phyloP scores from a whole-genome alignment of 2,329 filamentous ascomycete species.

The Aspergillus ruber region DNA sequence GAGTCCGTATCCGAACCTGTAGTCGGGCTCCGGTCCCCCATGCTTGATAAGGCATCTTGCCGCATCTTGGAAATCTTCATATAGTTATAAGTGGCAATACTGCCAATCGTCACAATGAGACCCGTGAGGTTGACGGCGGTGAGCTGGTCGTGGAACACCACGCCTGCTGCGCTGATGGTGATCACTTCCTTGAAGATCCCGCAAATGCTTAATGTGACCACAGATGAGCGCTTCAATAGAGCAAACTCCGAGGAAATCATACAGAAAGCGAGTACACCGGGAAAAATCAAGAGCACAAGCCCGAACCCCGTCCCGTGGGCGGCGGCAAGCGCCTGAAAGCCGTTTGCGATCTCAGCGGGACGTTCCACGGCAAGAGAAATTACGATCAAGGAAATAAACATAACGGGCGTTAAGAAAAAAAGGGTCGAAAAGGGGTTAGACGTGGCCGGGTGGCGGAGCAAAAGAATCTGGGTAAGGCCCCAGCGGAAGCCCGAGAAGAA shows the following conservation, averaged over 20 bases:
- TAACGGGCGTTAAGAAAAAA: slow-evolving; percentile 94
- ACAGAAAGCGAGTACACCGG: slow-evolving; percentile 82
- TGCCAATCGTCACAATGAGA: slow-evolving; percentile 77
- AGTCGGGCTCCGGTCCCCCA: slow-evolving; percentile 19
- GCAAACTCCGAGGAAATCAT: slow-evolving; percentile 98
- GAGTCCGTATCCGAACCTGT: slow-evolving; percentile 23
- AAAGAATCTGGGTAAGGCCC: slow-evolving; percentile 95
- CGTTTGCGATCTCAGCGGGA: slow-evolving; percentile 59
- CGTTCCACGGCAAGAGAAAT: slow-evolving; percentile 87
- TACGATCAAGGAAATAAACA: slow-evolving; percentile 76
- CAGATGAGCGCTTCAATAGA: slow-evolving; percentile 85
- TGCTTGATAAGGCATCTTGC: slow-evolving; percentile 56
- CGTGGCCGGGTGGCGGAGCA: slow-evolving; percentile 88
- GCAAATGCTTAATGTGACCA: slow-evolving; percentile 92
- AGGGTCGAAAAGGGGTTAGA: slow-evolving; percentile 96
- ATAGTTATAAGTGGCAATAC: slow-evolving; percentile 87
- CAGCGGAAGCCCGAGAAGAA: slow-evolving; percentile 97
- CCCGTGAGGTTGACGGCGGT: slow-evolving; percentile 83
- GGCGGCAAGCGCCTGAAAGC: slow-evolving; percentile 57
- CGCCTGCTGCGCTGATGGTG: slow-evolving; percentile 80
- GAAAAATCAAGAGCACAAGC: slow-evolving; percentile 74
- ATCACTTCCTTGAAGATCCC: slow-evolving; percentile 99
- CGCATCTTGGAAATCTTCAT: slow-evolving; percentile 91
- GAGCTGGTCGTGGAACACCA: slow-evolving; percentile 82
- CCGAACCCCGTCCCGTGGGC: slow-evolving; percentile 63